phyloP scores from a whole-genome alignment of 345 rosid species.

The Fremontodendron californicum region DNA sequence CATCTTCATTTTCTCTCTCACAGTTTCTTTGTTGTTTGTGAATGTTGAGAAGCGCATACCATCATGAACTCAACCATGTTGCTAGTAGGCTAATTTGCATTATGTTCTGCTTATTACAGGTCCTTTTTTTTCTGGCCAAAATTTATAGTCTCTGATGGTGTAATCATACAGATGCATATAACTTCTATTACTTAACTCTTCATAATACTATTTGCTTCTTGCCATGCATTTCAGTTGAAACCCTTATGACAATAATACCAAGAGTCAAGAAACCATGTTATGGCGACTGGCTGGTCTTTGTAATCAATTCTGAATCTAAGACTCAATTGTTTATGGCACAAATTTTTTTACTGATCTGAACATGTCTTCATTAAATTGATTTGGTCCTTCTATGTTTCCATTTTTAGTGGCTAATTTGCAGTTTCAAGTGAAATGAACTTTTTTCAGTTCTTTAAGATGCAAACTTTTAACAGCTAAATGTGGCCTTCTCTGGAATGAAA shows the following conservation, averaged over 20 bases:
- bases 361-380: background rate
- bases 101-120: background rate
- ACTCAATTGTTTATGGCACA: background rate
- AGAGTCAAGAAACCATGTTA: background rate
- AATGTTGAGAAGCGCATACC: background rate
- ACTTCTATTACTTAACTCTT: background rate
- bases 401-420: background rate
- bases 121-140: background rate
- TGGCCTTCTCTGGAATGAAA: conserved; percentile 22
- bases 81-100: background rate
- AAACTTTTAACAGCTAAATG: conserved; percentile 2
- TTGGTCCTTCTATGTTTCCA: too few relatives aligned
- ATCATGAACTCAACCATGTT: conserved; percentile 1
- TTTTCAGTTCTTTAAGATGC: background rate
- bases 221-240: background rate
- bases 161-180: background rate
- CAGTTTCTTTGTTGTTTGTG: background rate
- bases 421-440: background rate
- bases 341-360: background rate
- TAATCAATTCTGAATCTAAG: background rate
- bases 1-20: background rate
- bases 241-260: background rate
- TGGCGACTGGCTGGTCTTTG: background rate
- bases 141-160: background rate
- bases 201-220: background rate